Conservation (phyloP, 2,329 filamentous ascomycete genomes). For the Graphilbum ipis-grandicollis region DNA sequence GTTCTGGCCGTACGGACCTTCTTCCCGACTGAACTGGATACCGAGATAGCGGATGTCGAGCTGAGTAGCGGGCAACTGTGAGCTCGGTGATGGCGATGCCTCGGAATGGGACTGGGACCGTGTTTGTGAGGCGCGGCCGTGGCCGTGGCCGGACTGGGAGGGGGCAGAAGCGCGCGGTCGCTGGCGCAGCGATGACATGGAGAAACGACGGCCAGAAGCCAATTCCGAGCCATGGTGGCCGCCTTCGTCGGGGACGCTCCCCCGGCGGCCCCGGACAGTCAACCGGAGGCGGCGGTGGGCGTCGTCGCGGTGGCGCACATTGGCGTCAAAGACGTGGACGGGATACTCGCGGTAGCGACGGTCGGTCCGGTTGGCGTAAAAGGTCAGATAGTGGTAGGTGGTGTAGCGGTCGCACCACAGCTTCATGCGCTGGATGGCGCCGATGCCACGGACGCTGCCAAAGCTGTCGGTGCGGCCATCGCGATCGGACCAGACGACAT, state of each 20-base stretch:
- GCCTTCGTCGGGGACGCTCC: conserved; percentile 20
- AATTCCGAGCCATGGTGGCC: background rate
- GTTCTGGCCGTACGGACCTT: conserved; percentile 26
- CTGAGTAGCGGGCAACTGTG: conserved; percentile 10
- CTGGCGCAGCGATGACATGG: conserved; percentile 24
- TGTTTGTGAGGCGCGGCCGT: conserved; percentile 3
- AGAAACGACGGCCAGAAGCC: conserved; percentile 18
- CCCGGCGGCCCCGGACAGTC: conserved; percentile 21
- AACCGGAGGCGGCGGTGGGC: conserved; percentile 26
- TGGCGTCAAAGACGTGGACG: conserved; percentile 27
- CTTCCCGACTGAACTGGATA: conserved; percentile 29
- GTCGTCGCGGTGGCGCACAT: conserved; percentile 27
- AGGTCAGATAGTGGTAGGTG: conserved; percentile 27
- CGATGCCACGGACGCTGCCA: conserved; percentile 31
- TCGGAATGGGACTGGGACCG: conserved; percentile 1
- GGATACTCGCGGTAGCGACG: conserved; percentile 29
- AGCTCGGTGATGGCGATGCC: conserved; percentile 5
- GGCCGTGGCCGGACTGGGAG: background rate
- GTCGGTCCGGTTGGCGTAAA: conserved; percentile 26
- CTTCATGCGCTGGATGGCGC: conserved; percentile 33
- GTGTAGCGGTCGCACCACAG: conserved; percentile 32
- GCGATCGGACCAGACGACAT: conserved; percentile 33
- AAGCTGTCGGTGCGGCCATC: conserved; percentile 30
- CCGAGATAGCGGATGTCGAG: conserved; percentile 30
- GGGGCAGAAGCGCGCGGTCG: conserved; percentile 12